Evolutionary conservation across 164 flowering plant species (phyloP), one percentile per base, ranked within the genome.

Genomic region (Pachysandra terminalis): DNA sequence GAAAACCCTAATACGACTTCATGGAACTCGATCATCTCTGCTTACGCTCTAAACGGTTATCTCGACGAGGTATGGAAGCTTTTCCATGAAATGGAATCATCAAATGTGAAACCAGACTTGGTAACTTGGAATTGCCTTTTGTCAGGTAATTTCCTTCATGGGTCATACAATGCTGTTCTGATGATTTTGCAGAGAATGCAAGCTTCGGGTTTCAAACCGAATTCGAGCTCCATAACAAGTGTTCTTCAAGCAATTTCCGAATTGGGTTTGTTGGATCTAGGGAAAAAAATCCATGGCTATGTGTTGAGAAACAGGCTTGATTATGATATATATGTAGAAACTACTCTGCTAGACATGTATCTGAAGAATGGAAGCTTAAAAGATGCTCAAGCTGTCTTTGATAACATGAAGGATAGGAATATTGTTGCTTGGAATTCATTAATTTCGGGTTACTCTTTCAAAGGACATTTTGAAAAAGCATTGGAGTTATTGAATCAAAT

Each of bases 291-390:
- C 37, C 90, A 86, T 75, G 77, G 85, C 49, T 85, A 74, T 75
- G 80, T 78, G 24, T 57, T 79, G 60, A 81, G 90, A 67, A 80
- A 85, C 65, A 80, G 80, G 27, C 77, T 86, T 52, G 79, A 79
- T 56, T 68, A 60, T 66, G 90, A 90, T 67, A 73, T 78, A 4
- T 82, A 81, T 76, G 84, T 84, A 0, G 83, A 72, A 54, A 82
- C 91, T 56, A 83, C 88, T 62, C 59, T 90, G 65, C 35, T 90
- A 37, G 92, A 86, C 64, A 86, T 90, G 96, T 87, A 90, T 49
- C 76, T 86, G 40, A 87, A 90, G 79, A 80, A 69, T 28, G 71
- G 75, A 62, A 64, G 79, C 63, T 65, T 89, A 68, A 48, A 9
- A 10, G 51, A 65, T 41, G 89, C 91, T 48, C 72, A 40, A 55